Conservation (phyloP, 2,329 filamentous ascomycete species). For the Xylaria sp. region DNA sequence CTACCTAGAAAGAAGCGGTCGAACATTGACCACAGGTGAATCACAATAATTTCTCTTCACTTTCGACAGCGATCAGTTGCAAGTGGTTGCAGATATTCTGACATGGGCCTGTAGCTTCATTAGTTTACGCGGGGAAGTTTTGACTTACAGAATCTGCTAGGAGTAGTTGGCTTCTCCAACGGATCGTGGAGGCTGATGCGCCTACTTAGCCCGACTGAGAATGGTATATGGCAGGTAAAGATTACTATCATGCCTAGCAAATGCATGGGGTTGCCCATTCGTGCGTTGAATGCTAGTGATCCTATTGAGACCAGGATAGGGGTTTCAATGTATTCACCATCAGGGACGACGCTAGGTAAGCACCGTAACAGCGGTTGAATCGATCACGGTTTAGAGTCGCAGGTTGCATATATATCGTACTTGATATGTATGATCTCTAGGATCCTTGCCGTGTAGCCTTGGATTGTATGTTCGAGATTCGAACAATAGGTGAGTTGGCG, state of each 20-base stretch:
- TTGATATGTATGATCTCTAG: slow-evolving; percentile 3
- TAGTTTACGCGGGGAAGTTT: background rate
- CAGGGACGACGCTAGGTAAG: background rate
- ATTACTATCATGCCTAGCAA: slow-evolving; percentile 3
- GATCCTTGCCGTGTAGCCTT: slow-evolving; percentile 6
- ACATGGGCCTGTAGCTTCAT: slow-evolving; percentile 1
- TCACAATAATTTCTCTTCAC: slow-evolving; percentile 4
- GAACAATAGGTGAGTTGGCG: background rate
- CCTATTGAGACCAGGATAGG: background rate
- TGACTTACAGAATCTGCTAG: slow-evolving; percentile 3
- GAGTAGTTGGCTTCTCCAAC: slow-evolving; percentile 1
- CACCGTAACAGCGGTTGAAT: background rate
- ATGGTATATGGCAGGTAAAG: slow-evolving; percentile 16
- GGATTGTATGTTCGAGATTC: slow-evolving; percentile 1
- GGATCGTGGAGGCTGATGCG: background rate
- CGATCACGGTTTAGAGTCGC: background rate
- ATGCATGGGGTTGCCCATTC: slow-evolving; percentile 2
- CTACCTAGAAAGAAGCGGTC: background rate
- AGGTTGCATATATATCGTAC: slow-evolving; percentile 4
- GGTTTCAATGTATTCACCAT: slow-evolving; percentile 15
- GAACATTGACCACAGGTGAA: background rate
- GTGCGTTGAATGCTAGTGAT: slow-evolving; percentile 1
- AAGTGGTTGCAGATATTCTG: background rate
- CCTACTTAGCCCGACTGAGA: slow-evolving; percentile 3
- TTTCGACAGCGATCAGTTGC: background rate